Conservation (phyloP, 305 asterid genomes). For the Rubia peregrina region DNA sequence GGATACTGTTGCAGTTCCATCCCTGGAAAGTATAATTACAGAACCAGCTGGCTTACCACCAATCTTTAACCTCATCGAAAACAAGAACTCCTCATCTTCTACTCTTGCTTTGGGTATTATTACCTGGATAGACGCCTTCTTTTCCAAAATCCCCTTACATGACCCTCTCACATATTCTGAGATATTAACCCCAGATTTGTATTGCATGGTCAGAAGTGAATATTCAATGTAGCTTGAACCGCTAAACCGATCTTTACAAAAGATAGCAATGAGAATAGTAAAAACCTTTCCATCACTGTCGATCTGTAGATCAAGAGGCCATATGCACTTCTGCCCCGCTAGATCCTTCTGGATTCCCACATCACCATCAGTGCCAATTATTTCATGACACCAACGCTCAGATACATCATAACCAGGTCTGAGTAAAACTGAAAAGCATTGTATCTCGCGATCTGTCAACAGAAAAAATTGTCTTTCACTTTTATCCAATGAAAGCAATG, state of each 20-base stretch:
- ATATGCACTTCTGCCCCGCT: constrained; percentile 85
- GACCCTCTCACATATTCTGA: constrained; percentile 35
- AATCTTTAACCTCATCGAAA: constrained; percentile 73
- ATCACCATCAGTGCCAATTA: constrained; percentile 71
- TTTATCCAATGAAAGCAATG: constrained; percentile 33
- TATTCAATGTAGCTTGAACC: constrained; percentile 93
- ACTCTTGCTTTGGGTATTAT: constrained; percentile 92
- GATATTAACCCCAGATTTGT: constrained; percentile 61
- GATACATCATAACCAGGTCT: constrained; percentile 40
- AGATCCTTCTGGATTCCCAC: constrained; percentile 82
- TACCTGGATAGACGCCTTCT: constrained; percentile 77
- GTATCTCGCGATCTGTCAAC: constrained; percentile 69
- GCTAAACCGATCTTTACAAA: constrained; percentile 78
- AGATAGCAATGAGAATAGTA: constrained; percentile 77
- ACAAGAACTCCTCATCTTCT: constrained; percentile 79
- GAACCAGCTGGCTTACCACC: constrained; percentile 97
- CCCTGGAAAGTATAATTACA: constrained; percentile 77
- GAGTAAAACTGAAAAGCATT: constrained; percentile 51
- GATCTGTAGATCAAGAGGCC: constrained; percentile 85
- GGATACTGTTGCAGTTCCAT: constrained; percentile 95
- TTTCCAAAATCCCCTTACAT: constrained; percentile 65
- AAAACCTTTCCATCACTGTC: constrained; percentile 71
- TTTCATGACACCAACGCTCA: constrained; percentile 79
- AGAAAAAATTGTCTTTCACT: constrained; percentile 61
- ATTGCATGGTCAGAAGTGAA: constrained; percentile 91